phyloP scores from a whole-genome alignment of 768 basidiomycete species.

The Suillus discolor region DNA sequence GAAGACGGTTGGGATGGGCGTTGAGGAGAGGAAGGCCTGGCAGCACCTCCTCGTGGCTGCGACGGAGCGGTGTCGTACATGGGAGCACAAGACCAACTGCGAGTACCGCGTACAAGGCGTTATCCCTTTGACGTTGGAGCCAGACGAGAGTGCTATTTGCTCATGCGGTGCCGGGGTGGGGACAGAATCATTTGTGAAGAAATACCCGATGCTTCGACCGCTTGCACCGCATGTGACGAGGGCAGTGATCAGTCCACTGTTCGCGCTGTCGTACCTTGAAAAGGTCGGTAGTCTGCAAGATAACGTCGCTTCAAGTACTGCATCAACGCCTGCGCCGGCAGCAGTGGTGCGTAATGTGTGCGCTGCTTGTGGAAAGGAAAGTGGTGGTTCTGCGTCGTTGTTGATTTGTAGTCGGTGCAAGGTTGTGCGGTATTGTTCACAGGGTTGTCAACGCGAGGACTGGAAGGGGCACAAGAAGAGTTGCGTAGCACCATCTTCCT shows the following conservation, averaged over 20 bases:
- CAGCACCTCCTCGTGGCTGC: constrained; percentile 51
- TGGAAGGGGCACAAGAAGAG: constrained; percentile 48
- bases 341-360: constrained; percentile 13
- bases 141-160: constrained; percentile 47
- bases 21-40: constrained; percentile 48
- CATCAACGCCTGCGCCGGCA: not conserved
- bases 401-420: constrained; percentile 41
- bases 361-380: constrained; percentile 24
- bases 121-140: constrained; percentile 42
- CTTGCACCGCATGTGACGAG: constrained; percentile 49
- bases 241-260: constrained; percentile 54
- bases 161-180: constrained; percentile 55
- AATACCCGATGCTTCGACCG: constrained; percentile 33
- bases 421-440: constrained; percentile 43
- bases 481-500: constrained; percentile 22
- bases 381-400: constrained; percentile 31
- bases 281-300: constrained; percentile 24
- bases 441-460: constrained; percentile 46
- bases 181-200: constrained; percentile 36
- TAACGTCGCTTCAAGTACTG: not conserved
- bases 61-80: constrained; percentile 55
- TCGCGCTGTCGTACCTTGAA: constrained; percentile 53
- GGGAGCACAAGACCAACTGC: constrained; percentile 50
- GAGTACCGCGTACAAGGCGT: constrained; percentile 41
- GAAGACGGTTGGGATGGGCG: constrained; percentile 10